These are phyloP conservation scores for Solanum bukasovii DNA, from an alignment of 257 asterid species.

Conservation along the genomic window DNA sequence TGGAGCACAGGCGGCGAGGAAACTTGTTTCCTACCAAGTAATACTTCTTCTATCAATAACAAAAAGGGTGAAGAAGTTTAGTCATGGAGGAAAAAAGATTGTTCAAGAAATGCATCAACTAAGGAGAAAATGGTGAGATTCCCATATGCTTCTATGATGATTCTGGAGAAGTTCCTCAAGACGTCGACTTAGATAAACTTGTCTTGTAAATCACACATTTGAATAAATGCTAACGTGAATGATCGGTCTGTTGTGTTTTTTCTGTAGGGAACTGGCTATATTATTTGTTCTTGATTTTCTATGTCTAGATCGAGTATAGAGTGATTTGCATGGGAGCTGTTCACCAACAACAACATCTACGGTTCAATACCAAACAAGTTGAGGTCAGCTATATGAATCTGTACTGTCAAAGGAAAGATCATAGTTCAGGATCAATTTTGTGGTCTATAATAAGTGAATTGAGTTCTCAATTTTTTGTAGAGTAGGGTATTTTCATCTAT, in stretches of 20 bases:
- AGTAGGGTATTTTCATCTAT: background rate
- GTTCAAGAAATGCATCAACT: background rate
- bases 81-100: background rate
- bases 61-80: background rate
- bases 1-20: conserved; percentile 93
- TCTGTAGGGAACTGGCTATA: background rate
- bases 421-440: background rate
- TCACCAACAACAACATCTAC: background rate
- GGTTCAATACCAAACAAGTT: background rate
- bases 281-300: background rate
- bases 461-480: background rate
- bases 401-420: background rate
- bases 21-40: conserved; percentile 54
- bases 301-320: background rate
- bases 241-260: background rate
- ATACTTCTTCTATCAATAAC: conserved; percentile 4
- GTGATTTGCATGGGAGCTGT: background rate
- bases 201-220: background rate
- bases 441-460: background rate
- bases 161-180: background rate
- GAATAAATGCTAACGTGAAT: background rate
- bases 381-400: background rate
- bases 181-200: background rate
- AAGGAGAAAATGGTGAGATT: background rate
- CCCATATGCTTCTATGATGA: background rate